Base-by-base conservation (phyloP, 768 basidiomycete genomes). In the Lentinus brumalis region DNA sequence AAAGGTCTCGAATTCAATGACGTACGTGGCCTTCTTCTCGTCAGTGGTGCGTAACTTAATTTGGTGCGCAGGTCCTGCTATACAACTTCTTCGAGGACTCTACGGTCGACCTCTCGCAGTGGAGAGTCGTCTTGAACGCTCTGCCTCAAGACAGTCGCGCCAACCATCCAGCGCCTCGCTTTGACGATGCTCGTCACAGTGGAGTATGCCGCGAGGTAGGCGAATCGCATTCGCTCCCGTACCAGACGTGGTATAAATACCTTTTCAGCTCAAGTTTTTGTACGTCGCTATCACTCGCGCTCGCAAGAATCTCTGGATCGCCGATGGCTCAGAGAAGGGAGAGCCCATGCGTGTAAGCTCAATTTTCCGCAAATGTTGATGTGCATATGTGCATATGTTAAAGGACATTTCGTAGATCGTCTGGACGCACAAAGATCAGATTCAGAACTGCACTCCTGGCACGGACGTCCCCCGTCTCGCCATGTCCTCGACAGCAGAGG, bases 81-180 rank as follows among this genome's bases (percentile, higher is more conserved):
- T 91, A 86, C 66, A 85, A 92, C 64, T 91, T 91, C 72, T 92
- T 92, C 65, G 79, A 83, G 32, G 86, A 88, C 63, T 91, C 90
- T 0, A 66, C 68, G 0, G 71, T 82, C 2, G 80, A 80, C 45
- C 58, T 70, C 2, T 71, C 81, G 0, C 84, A 85, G 50, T 91
- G 89, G 89, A 76, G 86, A 12, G 76, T 87, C 1, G 73, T 89
- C 5, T 67, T 86, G 5, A 83, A 83, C 53, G 75, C 71, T 1
- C 56, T 78, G 0, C 69, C 75, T 38, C 68, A 71, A 18, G 56
- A 62, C 31, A 4, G 15, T 16, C n/a, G 38, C 18, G 15, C 26
- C 44, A 51, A 5, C 0, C 59, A 90, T 14, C 59, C 69, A 5
- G 78, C 78, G 16, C 86, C 86, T 0, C 69, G 70, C 8, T 87